A percentile compares a stretch with the other conserved stretches of the same genome.
phyloP scores from a whole-genome alignment of 2,329 filamentous ascomycete genomes.

The Aureobasidium uvarum region DNA sequence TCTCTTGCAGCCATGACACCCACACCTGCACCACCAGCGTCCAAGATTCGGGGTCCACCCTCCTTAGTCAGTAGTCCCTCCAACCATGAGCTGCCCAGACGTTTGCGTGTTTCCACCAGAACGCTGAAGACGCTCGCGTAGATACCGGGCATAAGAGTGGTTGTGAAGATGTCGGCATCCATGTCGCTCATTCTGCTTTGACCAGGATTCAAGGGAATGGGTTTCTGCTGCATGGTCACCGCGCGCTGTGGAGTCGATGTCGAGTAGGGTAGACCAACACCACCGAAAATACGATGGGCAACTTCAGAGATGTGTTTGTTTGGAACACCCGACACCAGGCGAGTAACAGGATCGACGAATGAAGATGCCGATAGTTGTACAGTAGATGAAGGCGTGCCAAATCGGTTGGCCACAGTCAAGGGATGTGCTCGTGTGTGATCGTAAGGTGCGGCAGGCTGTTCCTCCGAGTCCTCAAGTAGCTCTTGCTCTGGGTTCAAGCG shows the following conservation, averaged over 20 bases:
- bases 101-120: slow-evolving; percentile 70
- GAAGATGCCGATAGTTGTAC: slow-evolving; percentile 69
- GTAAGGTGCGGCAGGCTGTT: not conserved
- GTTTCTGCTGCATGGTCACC: slow-evolving; percentile 60
- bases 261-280: slow-evolving; percentile 71
- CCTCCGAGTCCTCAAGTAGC: slow-evolving; percentile 29
- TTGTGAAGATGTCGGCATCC: slow-evolving; percentile 70
- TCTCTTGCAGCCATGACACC: slow-evolving; percentile 74
- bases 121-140: slow-evolving; percentile 67
- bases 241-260: slow-evolving; percentile 63
- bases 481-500: slow-evolving; percentile 20
- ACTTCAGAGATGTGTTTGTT: slow-evolving; percentile 71
- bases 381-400: slow-evolving; percentile 69
- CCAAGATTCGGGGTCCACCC: slow-evolving; percentile 65
- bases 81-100: slow-evolving; percentile 70
- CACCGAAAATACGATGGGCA: slow-evolving; percentile 74
- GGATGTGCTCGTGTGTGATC: slow-evolving; percentile 64
- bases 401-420: slow-evolving; percentile 70
- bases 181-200: slow-evolving; percentile 69
- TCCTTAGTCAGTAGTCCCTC: slow-evolving; percentile 60
- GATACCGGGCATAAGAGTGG: slow-evolving; percentile 66
- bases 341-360: slow-evolving; percentile 67
- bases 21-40: slow-evolving; percentile 72
- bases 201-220: slow-evolving; percentile 62
- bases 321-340: slow-evolving; percentile 61